A percentile compares a stretch with the other conserved stretches of the same genome.
Evolutionary conservation across 352 stramenopile species (phyloP).

Genomic region (Phytophthora chlamydospora): DNA sequence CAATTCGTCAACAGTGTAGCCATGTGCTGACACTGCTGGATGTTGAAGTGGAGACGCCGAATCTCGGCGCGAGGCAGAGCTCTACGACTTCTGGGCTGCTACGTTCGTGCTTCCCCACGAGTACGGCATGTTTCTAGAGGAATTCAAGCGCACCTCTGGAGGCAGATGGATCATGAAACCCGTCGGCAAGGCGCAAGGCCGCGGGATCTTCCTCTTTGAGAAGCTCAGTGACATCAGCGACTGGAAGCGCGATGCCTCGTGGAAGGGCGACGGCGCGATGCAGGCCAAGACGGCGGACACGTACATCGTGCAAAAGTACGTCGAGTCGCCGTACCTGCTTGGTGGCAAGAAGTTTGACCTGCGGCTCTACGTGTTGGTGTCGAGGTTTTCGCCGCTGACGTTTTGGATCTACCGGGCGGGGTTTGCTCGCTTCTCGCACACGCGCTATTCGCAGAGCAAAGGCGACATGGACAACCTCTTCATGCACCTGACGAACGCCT

Average conservation of each 20-base stretch:
- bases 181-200: constrained; percentile 77
- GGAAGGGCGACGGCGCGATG: constrained; percentile 44
- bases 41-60: constrained; percentile 38
- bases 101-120: constrained; percentile 91
- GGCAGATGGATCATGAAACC: constrained; percentile 95
- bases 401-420: constrained; percentile 90
- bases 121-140: constrained; percentile 83
- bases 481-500: constrained; percentile 78
- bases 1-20: constrained; percentile 20
- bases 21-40: constrained; percentile 1
- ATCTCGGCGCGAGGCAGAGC: constrained; percentile 43
- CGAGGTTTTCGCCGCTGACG: constrained; percentile 79
- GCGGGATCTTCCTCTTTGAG: constrained; percentile 90
- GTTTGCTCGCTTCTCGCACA: constrained; percentile 83
- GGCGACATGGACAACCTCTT: constrained; percentile 77
- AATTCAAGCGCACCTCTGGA: constrained; percentile 65
- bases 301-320: constrained; percentile 86
- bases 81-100: constrained; percentile 67
- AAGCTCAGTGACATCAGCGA: constrained; percentile 89
- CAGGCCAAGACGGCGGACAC: constrained; percentile 58
- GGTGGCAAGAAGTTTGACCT: constrained; percentile 92
- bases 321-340: constrained; percentile 77
- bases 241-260: constrained; percentile 83
- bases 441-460: constrained; percentile 70
- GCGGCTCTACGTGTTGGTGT: constrained; percentile 90